A percentile compares a stretch with the other conserved stretches of the same genome.
Conservation (phyloP, 139 green algal species). For the Chlamydomonas sphaeroides region DNA sequence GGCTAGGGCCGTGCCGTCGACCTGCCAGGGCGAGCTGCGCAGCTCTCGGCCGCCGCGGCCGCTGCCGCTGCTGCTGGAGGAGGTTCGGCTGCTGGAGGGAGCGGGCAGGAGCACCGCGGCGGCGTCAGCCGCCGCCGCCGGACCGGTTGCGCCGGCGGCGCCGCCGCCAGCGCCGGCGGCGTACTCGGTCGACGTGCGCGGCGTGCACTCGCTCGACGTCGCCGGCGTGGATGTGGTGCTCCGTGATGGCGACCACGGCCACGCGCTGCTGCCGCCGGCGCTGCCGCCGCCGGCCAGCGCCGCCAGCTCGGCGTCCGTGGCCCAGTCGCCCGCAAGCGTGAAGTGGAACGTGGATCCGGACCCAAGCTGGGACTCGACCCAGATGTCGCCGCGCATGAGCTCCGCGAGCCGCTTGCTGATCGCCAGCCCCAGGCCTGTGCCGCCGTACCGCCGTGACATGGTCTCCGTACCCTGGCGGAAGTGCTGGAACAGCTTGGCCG, state of each 20-base stretch:
- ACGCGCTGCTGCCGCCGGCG: neutral
- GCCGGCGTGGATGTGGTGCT: neutral
- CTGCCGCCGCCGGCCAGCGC: neutral
- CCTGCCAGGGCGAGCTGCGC: constrained; percentile 19
- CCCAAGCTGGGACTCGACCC: constrained; percentile 60
- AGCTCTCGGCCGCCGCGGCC: constrained; percentile 14
- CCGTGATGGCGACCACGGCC: neutral
- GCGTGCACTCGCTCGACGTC: constrained; percentile 16
- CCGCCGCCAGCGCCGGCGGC: neutral
- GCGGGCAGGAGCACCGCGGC: neutral
- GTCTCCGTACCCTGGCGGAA: constrained; percentile 74
- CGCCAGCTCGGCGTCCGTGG: neutral
- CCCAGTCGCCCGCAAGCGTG: constrained; percentile 35
- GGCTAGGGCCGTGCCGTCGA: neutral
- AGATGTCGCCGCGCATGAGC: constrained; percentile 84
- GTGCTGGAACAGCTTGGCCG: constrained; percentile 79
- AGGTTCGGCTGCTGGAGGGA: neutral
- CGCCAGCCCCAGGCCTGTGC: constrained; percentile 83
- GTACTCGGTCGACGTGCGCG: constrained; percentile 15
- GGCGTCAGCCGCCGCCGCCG: neutral
- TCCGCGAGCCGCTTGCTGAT: constrained; percentile 85
- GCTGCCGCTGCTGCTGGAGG: neutral
- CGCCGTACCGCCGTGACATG: constrained; percentile 79
- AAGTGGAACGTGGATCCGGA: constrained; percentile 70
- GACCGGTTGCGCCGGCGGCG: neutral